phyloP scores from a whole-genome alignment of 2,329 filamentous ascomycete genomes.

The Elsinoe australis region DNA sequence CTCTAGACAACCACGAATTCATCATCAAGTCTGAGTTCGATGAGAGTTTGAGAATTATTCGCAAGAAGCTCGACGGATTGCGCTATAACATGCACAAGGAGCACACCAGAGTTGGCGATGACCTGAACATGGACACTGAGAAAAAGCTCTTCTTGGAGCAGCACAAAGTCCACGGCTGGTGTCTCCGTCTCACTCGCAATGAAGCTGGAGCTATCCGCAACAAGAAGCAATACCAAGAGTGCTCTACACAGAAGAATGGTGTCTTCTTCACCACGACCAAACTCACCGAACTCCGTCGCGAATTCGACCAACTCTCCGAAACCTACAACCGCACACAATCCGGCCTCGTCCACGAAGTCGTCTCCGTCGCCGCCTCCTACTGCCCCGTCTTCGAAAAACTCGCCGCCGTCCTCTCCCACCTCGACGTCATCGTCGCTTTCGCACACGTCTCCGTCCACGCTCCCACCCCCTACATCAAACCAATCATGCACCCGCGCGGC shows the following conservation, averaged over 20 bases:
- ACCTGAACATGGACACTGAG: constrained; percentile 85
- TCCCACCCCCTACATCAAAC: constrained; percentile 81
- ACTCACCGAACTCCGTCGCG: constrained; percentile 71
- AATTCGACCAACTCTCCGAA: constrained; percentile 87
- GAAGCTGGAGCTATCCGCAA: constrained; percentile 92
- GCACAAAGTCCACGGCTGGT: constrained; percentile 93
- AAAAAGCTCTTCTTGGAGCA: constrained; percentile 98
- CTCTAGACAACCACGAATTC: constrained; percentile 93
- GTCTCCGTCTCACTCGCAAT: constrained; percentile 82
- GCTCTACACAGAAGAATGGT: constrained; percentile 96
- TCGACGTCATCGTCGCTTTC: constrained; percentile 91
- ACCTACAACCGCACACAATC: constrained; percentile 94
- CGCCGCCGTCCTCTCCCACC: constrained; percentile 78
- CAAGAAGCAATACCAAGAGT: constrained; percentile 83
- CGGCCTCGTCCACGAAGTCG: constrained; percentile 85
- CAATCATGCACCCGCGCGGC: constrained; percentile 81
- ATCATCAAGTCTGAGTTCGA: constrained; percentile 99
- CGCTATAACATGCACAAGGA: constrained; percentile 76
- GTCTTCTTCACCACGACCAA: constrained; percentile 92
- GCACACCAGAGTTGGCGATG: constrained; percentile 65
- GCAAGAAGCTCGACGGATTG: constrained; percentile 80
- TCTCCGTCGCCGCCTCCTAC: constrained; percentile 88
- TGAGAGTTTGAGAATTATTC: constrained; percentile 76
- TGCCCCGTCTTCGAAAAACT: constrained; percentile 85
- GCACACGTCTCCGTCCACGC: constrained; percentile 91